Evolutionary conservation across 768 basidiomycete genomes (phyloP).

Genomic region (Russula griseocarnosa): DNA sequence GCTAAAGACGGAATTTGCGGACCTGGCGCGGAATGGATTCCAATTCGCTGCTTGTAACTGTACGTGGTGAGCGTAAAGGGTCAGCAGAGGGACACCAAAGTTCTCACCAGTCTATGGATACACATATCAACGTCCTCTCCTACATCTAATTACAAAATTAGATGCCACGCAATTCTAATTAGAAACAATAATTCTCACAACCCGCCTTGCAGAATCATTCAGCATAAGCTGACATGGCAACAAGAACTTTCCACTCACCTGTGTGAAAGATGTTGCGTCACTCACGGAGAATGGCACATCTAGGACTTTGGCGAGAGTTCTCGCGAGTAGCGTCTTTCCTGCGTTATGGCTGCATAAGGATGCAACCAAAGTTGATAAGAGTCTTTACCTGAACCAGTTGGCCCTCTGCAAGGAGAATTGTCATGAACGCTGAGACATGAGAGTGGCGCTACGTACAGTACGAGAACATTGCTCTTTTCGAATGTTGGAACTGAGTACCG

Average conservation of each 20-base stretch:
- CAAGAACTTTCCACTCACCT: slow-evolving; percentile 43
- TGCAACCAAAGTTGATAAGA: slow-evolving; percentile 2
- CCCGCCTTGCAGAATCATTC: slow-evolving; percentile 49
- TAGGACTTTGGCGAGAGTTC: slow-evolving; percentile 83
- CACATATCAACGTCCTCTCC: slow-evolving; percentile 96
- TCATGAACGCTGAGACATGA: slow-evolving; percentile 11
- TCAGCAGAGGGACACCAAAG: slow-evolving; percentile 1
- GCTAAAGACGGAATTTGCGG: slow-evolving; percentile 5
- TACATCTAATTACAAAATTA: slow-evolving; percentile 54
- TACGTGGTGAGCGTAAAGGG: slow-evolving; percentile 3
- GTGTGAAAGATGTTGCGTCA: slow-evolving; percentile 93
- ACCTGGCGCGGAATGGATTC: slow-evolving; percentile 85
- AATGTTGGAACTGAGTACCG: slow-evolving; percentile 56
- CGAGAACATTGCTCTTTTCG: slow-evolving; percentile 94
- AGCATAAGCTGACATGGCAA: slow-evolving; percentile 2
- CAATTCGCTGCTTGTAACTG: slow-evolving; percentile 88
- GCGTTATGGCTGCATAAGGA: slow-evolving; percentile 18
- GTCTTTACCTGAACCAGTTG: slow-evolving; percentile 73
- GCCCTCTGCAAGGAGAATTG: slow-evolving; percentile 48
- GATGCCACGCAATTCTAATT: neutral
- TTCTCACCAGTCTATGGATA: slow-evolving; percentile 70
- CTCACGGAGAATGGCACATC: slow-evolving; percentile 93
- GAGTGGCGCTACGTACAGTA: slow-evolving; percentile 58
- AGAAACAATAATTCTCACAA: slow-evolving; percentile 45
- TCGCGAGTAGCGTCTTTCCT: slow-evolving; percentile 90